A percentile compares a stretch with the other conserved stretches of the same genome.
Conservation (phyloP, 2,329 filamentous ascomycete species). For the Diaporthe vaccinii region DNA sequence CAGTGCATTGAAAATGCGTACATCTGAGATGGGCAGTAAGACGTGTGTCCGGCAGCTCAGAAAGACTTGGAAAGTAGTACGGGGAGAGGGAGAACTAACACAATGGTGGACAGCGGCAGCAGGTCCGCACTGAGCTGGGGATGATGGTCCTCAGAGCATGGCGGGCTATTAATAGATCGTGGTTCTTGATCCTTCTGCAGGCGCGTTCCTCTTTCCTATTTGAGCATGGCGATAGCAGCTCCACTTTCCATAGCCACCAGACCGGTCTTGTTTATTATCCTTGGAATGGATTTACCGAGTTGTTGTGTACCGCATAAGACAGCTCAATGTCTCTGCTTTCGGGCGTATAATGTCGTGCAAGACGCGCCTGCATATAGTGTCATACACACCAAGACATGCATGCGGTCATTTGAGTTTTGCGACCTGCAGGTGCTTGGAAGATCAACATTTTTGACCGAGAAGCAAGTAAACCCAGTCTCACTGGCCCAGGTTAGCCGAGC, state of each 20-base stretch:
- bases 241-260: not conserved
- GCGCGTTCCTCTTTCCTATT: not conserved
- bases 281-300: not conserved
- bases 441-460: not conserved
- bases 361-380: not conserved
- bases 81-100: too few relatives aligned
- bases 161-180: not conserved
- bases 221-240: not conserved
- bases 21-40: too few relatives aligned
- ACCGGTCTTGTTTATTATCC: not conserved
- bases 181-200: constrained; percentile 11
- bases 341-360: not conserved
- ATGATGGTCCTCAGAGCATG: not conserved
- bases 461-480: not conserved
- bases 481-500: not conserved
- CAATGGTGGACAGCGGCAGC: not conserved
- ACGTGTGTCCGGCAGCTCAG: too few relatives aligned
- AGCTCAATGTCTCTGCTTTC: constrained; percentile 1
- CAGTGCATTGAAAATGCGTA: not conserved
- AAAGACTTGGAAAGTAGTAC: too few relatives aligned
- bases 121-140: not conserved
- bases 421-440: not conserved
- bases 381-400: not conserved
- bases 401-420: not conserved
- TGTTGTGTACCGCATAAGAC: not conserved